These are phyloP conservation scores for Taphrina confusa DNA, from an alignment of 1,139 yeast species.

Conservation along the genomic window DNA sequence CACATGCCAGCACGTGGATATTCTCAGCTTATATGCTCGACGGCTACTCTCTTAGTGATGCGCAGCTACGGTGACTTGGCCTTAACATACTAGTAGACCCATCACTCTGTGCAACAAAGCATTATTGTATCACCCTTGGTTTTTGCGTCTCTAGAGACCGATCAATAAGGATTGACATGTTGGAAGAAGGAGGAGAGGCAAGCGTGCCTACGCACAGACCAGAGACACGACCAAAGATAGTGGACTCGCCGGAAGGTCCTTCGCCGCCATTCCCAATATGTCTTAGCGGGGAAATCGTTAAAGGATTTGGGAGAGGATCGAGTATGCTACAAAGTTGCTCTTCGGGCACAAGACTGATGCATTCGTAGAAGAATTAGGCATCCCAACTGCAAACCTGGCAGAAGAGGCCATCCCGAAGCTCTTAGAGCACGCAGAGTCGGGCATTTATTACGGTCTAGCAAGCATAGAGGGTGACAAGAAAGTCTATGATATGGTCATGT, in stretches of 20 bases:
- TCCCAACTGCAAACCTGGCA: constrained; percentile 59
- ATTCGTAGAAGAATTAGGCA: constrained; percentile 43
- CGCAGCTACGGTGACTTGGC: too few species aligned
- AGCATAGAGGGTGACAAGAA: constrained; percentile 48
- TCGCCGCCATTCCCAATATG: constrained; percentile 34
- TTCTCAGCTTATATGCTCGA: too few species aligned
- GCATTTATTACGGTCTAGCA: constrained; percentile 90
- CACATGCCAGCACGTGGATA: constrained; percentile 10
- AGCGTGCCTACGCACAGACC: constrained; percentile 15
- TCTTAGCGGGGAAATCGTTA: constrained; percentile 52
- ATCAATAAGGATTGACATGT: too few species aligned
- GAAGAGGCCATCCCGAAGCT: constrained; percentile 46
- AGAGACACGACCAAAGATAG: constrained; percentile 47
- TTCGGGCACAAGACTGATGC: constrained; percentile 40
- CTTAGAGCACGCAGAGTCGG: constrained; percentile 57
- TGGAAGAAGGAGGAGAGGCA: too few species aligned
- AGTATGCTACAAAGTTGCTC: constrained; percentile 70
- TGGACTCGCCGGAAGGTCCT: constrained; percentile 31
- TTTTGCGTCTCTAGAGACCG: too few species aligned
- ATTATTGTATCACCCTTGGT: too few species aligned
- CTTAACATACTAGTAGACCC: too few species aligned
- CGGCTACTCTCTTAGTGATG: too few species aligned
- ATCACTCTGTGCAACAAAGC: too few species aligned
- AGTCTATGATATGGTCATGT: constrained; percentile 84
- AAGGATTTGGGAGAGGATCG: constrained; percentile 97